Base-by-base conservation (phyloP, 306 rosid species). In the Alnus glutinosa region DNA sequence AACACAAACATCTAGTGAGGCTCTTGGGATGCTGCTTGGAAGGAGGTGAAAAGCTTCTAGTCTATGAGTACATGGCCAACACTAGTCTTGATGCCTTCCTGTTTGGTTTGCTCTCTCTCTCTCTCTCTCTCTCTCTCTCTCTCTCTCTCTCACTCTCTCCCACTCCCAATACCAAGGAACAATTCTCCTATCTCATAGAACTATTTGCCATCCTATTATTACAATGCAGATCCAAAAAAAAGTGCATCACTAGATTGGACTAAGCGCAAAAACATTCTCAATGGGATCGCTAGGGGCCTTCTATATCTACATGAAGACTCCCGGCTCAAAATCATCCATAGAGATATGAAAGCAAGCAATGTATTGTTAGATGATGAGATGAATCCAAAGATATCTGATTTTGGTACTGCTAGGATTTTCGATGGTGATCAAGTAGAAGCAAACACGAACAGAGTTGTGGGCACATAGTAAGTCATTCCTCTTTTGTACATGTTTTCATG, bases 21-120 rank as follows among this genome's bases (percentile, higher is more conserved):
- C 87, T 83, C 55, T 47, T 81, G 42, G 89, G 89, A 1, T 83
- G 75, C 42, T 86, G 89, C 75, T 11, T 79, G 55, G 68, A 83
- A 39, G 76, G 28, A 34, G 75, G 75, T 18, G 89, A 86, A 68
- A 78, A 76, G 74, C 83, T 86, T 47, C 69, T 86, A 23, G 83
- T 86, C 72, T 86, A 86, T 54, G 85, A 86, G 28, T 83, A 52
- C 78, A 81, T 86, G 85, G 55, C 79, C 57, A 78, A 80, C 70
- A 78, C 74, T 14, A 73, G 74, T 70, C 83, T 79, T 39, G 83
- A 79, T 37, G 51, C 78, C 73, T 63, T 73, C 67, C 28, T 79
- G 4, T 85, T 85, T 75, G 83, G 88, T 85, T 74, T 48, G 57
- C 28, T 36, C 61, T 46, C 36, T 46, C 73, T 71, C 42, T 50